Conservation (phyloP, 2,329 filamentous ascomycete species). For the Fusarium verticillioides region DNA sequence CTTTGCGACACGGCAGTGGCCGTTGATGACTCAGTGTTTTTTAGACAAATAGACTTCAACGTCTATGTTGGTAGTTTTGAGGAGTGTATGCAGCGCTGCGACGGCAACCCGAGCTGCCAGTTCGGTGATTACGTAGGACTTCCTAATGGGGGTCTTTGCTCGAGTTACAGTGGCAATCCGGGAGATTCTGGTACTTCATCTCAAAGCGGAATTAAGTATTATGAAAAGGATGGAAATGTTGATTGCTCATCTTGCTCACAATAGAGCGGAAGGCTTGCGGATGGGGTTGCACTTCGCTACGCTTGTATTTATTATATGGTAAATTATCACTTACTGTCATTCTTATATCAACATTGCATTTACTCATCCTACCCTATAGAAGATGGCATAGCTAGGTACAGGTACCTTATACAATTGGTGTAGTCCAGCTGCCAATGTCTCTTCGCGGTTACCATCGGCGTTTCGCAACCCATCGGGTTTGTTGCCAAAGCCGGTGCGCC, state of each 20-base stretch:
- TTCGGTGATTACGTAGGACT: not conserved
- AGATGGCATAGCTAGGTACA: no score
- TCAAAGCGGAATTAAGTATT: not conserved
- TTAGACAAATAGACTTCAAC: not conserved
- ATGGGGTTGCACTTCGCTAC: rapidly evolving
- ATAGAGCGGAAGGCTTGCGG: not conserved
- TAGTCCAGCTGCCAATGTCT: not conserved
- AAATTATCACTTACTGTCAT: rapidly evolving
- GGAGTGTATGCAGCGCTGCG: not conserved
- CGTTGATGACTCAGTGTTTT: rapidly evolving
- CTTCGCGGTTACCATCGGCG: not conserved
- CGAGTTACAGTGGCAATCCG: not conserved
- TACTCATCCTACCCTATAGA: rapidly evolving
- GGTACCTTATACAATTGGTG: not conserved
- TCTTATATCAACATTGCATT: not conserved
- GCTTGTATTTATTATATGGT: rapidly evolving
- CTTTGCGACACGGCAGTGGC: rapidly evolving
- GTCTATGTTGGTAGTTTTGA: not conserved
- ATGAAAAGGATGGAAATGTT: not conserved
- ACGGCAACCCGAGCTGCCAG: not conserved
- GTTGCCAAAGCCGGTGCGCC: not conserved
- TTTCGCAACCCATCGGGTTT: not conserved
- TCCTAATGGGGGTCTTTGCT: not conserved
- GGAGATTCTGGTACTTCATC: rapidly evolving
- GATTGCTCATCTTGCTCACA: not conserved